Conservation (phyloP, 331 rosid species). For the Dryas integrifolia region DNA sequence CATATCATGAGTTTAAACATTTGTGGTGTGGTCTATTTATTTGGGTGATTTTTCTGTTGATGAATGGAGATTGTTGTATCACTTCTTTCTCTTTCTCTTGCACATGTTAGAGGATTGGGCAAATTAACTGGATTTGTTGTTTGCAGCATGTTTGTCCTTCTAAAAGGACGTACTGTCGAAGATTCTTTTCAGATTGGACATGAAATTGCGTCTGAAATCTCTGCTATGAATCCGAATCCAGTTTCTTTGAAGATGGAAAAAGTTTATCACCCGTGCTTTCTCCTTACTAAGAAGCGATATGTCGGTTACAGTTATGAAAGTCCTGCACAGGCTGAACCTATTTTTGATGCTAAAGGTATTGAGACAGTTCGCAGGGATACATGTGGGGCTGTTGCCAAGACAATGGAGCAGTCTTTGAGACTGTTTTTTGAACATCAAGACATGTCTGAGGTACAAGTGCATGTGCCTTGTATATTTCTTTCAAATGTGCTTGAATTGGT, state of each 20-base stretch:
- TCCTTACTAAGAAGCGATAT: constrained; percentile 90
- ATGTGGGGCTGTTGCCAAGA: constrained; percentile 84
- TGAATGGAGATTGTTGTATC: neutral
- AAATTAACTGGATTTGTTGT: constrained; percentile 19
- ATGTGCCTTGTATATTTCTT: neutral
- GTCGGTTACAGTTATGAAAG: constrained; percentile 95
- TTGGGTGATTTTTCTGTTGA: neutral
- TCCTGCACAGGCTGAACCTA: constrained; percentile 62
- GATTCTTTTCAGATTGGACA: constrained; percentile 76
- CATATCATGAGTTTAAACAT: neutral
- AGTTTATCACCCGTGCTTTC: constrained; percentile 84
- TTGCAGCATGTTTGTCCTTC: constrained; percentile 96
- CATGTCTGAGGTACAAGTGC: constrained; percentile 53
- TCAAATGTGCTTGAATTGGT: neutral
- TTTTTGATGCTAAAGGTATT: constrained; percentile 94
- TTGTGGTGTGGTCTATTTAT: neutral
- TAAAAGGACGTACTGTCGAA: constrained; percentile 71
- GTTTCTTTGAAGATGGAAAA: constrained; percentile 92
- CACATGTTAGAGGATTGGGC: constrained; percentile 22
- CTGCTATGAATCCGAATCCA: constrained; percentile 86
- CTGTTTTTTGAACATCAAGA: constrained; percentile 73
- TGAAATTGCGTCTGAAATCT: constrained; percentile 82
- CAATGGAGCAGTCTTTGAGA: constrained; percentile 82
- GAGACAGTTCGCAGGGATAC: constrained; percentile 96
- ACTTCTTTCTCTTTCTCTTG: constrained; percentile 20